phyloP scores from a whole-genome alignment of 176 grass and related monocot genomes.

The Dendrocalamus sinicus region DNA sequence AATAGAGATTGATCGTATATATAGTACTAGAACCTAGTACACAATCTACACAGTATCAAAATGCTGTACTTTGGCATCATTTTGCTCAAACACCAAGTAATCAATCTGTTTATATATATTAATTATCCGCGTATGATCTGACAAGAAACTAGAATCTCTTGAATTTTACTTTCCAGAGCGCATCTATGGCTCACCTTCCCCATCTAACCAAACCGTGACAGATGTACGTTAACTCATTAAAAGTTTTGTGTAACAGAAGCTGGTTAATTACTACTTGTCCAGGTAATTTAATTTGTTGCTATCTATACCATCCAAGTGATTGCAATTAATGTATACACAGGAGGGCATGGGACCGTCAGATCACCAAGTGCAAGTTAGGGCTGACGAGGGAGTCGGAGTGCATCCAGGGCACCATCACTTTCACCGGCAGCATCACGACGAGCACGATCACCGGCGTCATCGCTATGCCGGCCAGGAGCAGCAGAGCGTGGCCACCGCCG shows the following conservation, averaged over 20 bases:
- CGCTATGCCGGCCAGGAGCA: conserved; percentile 56
- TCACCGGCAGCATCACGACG: conserved; percentile 40
- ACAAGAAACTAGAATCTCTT: background rate
- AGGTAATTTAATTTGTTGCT: background rate
- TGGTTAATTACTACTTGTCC: background rate
- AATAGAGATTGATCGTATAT: background rate
- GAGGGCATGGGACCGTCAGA: conserved; percentile 49
- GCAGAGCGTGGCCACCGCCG: conserved; percentile 1
- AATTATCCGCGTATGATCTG: background rate
- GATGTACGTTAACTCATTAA: background rate
- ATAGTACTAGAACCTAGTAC: conserved; percentile 5
- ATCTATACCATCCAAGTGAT: background rate
- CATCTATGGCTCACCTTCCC: background rate
- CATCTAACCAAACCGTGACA: conserved; percentile 27
- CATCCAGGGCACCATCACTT: conserved; percentile 31
- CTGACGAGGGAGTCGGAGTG: conserved; percentile 10
- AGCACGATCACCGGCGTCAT: conserved; percentile 40
- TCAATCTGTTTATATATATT: background rate
- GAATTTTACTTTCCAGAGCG: conserved; percentile 21
- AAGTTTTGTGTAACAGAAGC: background rate
- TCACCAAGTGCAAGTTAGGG: conserved; percentile 32
- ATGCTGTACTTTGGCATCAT: background rate
- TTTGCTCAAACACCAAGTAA: conserved; percentile 37
- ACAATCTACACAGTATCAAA: background rate
- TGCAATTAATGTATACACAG: conserved; percentile 16